Percentiles rank a stretch among this genome's conserved stretches.
Conservation (phyloP, 805 yeast species). For the Kodamaea kaohsiungensis region DNA sequence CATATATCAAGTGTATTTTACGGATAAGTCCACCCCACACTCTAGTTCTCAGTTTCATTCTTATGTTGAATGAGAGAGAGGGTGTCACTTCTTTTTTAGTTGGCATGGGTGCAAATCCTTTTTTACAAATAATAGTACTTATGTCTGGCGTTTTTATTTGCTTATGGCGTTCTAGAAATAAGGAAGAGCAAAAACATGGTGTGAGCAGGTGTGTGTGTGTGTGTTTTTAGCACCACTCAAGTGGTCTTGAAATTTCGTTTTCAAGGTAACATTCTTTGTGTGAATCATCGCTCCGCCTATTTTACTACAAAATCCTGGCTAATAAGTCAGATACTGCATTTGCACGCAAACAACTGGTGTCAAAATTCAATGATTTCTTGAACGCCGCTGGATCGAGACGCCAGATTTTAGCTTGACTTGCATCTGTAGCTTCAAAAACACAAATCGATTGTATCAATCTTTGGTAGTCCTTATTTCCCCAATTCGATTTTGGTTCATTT, state of each 20-base stretch:
- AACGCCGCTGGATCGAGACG: conserved; percentile 17
- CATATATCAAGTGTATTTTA: background rate
- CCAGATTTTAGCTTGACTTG: conserved; percentile 20
- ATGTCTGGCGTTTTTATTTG: background rate
- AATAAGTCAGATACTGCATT: conserved; percentile 29
- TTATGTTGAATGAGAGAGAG: background rate
- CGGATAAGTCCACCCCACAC: background rate
- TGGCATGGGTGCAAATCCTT: background rate
- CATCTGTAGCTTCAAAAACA: conserved; percentile 27
- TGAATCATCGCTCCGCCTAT: too few relatives aligned
- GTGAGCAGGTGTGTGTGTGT: background rate
- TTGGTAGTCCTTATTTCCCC: conserved; percentile 22
- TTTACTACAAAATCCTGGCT: conserved; percentile 24
- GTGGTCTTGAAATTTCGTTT: background rate
- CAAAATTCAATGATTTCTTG: conserved; percentile 20
- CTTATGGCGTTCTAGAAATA: background rate
- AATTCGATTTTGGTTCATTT: conserved; percentile 19
- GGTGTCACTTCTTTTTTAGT: background rate
- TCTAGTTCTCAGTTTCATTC: background rate
- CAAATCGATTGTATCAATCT: conserved; percentile 32
- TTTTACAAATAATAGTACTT: background rate
- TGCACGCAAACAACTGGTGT: conserved; percentile 19
- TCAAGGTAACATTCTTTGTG: too few relatives aligned
- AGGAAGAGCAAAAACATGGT: background rate
- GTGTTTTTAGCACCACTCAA: too few relatives aligned